Evolutionary conservation across 2,329 filamentous ascomycete genomes (phyloP).

Genomic region (Diaporthe longicolla): DNA sequence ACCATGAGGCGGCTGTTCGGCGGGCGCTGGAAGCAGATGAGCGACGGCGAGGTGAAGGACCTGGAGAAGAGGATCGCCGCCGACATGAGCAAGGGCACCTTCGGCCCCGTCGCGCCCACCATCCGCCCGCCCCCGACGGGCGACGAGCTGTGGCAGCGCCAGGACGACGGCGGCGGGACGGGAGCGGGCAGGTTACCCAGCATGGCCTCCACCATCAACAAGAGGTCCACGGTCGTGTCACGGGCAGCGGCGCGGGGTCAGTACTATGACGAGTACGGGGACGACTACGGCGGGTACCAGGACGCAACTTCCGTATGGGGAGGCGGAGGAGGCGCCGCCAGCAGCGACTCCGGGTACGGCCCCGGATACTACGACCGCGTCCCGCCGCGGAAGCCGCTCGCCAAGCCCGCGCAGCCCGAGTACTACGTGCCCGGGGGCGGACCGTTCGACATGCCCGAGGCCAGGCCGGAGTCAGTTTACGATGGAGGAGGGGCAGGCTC

Average conservation of each 20-base stretch:
- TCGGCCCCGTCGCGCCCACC: constrained; percentile 12
- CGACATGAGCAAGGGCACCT: constrained; percentile 27
- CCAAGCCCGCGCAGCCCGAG: background rate
- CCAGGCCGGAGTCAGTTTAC: constrained; percentile 32
- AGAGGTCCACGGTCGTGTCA: constrained; percentile 23
- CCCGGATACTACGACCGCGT: constrained; percentile 31
- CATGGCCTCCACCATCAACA: constrained; percentile 18
- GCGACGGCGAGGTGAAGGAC: constrained; percentile 21
- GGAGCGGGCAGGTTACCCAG: background rate
- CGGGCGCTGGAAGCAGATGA: constrained; percentile 35
- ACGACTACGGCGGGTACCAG: constrained; percentile 38
- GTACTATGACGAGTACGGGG: constrained; percentile 34
- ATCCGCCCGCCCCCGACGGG: constrained; percentile 11
- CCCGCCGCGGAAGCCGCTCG: background rate
- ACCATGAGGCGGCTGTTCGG: constrained; percentile 35
- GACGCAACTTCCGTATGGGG: constrained; percentile 2
- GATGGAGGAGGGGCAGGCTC: constrained; percentile 6
- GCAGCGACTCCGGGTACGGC: constrained; percentile 34
- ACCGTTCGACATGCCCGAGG: constrained; percentile 30
- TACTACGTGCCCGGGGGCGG: constrained; percentile 30
- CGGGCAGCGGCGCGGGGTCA: constrained; percentile 22
- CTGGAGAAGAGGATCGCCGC: constrained; percentile 23
- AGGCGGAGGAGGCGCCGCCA: background rate
- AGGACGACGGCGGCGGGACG: background rate
- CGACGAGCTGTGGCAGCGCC: constrained; percentile 33